Conservation (phyloP, 352 stramenopile species). For the Thalassiosira oceanica region DNA sequence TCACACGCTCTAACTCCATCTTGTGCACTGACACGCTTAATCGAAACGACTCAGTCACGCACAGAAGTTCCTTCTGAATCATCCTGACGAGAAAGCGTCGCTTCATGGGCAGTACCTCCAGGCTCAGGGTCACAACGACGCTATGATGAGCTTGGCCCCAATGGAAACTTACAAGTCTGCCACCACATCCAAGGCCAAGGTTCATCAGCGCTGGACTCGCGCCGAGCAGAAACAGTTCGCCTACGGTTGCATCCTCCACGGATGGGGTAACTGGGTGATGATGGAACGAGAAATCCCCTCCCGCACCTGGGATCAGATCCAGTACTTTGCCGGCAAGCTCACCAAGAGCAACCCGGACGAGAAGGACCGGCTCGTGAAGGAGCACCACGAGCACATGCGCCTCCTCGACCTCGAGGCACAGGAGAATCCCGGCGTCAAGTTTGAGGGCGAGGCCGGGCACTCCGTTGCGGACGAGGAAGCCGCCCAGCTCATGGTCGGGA, state of each 20-base stretch:
- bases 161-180: too few relatives aligned
- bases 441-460: too few relatives aligned
- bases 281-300: not conserved
- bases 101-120: slow-evolving; percentile 1
- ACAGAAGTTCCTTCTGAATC: not conserved
- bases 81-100: slow-evolving; percentile 5
- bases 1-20: too few relatives aligned
- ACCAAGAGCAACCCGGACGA: slow-evolving; percentile 7
- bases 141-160: too few relatives aligned
- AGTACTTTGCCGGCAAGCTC: slow-evolving; percentile 9
- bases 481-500: too few relatives aligned
- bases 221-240: slow-evolving; percentile 5
- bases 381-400: not conserved
- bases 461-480: too few relatives aligned
- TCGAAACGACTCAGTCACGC: too few relatives aligned
- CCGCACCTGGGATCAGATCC: not conserved
- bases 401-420: too few relatives aligned
- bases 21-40: too few relatives aligned
- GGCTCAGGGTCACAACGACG: too few relatives aligned
- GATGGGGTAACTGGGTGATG: slow-evolving; percentile 12
- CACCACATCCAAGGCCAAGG: too few relatives aligned
- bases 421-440: too few relatives aligned
- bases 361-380: not conserved
- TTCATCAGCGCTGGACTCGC: not conserved
- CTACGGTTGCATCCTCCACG: slow-evolving; percentile 1